phyloP scores from a whole-genome alignment of 2,329 filamentous ascomycete genomes.

The Chalaropsis thielavioides region DNA sequence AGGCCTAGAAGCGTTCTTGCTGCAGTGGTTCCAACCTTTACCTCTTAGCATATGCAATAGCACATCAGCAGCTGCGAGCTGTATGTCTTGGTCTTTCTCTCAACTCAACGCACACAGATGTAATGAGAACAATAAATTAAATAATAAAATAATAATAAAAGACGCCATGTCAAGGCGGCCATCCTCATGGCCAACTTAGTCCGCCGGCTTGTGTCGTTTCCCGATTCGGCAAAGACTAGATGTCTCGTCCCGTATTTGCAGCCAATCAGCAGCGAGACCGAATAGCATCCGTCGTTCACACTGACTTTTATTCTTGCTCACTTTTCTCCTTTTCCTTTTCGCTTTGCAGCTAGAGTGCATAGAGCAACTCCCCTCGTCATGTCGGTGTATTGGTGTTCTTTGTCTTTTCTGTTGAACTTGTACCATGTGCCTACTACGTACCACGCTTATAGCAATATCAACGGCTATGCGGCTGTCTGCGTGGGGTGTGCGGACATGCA shows the following conservation, averaged over 20 bases:
- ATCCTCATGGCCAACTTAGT: neutral
- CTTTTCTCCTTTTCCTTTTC: neutral
- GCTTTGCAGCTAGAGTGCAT: neutral
- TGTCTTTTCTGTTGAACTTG: neutral
- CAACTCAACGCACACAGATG: neutral
- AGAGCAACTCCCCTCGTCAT: too few relatives aligned
- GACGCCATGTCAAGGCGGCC: neutral
- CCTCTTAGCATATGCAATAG: neutral
- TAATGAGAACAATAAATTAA: neutral
- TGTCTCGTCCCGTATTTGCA: constrained; percentile 9
- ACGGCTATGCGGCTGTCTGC: neutral
- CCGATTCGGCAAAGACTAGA: neutral
- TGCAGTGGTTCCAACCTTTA: neutral
- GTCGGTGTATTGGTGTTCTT: neutral
- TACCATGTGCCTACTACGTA: neutral
- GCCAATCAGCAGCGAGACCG: neutral
- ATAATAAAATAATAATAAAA: neutral
- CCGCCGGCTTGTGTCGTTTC: neutral
- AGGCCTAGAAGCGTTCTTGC: neutral
- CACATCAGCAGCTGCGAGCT: neutral
- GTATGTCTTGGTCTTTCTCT: neutral
- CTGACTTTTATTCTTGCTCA: neutral
- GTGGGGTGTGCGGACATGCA: neutral
- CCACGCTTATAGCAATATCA: too few relatives aligned
- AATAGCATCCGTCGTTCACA: neutral